Evolutionary conservation across 2,329 filamentous ascomycete species (phyloP).

Genomic region (Diaporthe nobilis): DNA sequence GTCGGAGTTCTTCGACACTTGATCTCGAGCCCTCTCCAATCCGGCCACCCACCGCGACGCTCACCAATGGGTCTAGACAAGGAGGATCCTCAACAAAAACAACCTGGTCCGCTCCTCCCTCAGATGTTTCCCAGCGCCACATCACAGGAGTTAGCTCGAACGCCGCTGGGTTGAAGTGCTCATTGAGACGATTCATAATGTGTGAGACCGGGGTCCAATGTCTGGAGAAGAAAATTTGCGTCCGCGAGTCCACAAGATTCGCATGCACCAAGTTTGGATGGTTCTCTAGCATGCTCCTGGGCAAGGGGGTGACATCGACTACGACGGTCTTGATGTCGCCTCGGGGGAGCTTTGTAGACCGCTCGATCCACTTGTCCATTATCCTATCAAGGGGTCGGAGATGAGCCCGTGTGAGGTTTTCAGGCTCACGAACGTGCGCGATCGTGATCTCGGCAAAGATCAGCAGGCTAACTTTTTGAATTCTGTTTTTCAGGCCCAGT

Average conservation of each 20-base stretch:
- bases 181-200: background rate
- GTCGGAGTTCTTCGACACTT: background rate
- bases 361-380: background rate
- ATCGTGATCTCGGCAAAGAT: background rate
- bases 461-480: background rate
- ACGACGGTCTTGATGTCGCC: background rate
- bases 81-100: background rate
- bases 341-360: background rate
- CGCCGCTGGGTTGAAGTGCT: background rate
- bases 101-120: background rate
- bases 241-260: background rate
- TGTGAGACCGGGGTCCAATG: background rate
- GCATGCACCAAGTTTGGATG: background rate
- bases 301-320: background rate
- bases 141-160: background rate
- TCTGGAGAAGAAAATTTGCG: background rate
- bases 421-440: background rate
- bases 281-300: background rate
- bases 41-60: background rate
- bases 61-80: background rate
- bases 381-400: background rate
- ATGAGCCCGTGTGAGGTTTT: fast-evolving
- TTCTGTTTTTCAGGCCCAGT: background rate
- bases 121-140: background rate
- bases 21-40: background rate